phyloP scores from a whole-genome alignment of 2,329 filamentous ascomycete genomes.

The Talaromyces pinophilus region DNA sequence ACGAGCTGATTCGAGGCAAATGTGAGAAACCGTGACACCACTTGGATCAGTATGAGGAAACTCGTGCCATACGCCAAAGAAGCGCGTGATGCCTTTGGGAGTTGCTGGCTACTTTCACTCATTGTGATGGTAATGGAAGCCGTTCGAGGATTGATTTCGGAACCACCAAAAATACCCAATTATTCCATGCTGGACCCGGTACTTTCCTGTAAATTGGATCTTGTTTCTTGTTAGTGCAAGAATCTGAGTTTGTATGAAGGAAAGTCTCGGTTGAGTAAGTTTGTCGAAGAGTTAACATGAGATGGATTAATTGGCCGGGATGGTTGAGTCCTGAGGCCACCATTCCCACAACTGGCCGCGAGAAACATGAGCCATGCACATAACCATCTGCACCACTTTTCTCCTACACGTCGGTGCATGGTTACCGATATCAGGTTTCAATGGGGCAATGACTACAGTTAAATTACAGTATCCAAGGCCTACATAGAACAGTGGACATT shows the following conservation, averaged over 20 bases:
- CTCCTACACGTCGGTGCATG: background rate
- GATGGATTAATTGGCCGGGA: background rate
- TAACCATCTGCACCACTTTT: background rate
- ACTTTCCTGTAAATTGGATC: background rate
- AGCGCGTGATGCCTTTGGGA: background rate
- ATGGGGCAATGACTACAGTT: background rate
- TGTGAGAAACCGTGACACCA: constrained; percentile 82
- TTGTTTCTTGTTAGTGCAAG: background rate
- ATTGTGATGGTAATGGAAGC: background rate
- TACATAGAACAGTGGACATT: background rate
- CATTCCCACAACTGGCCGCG: background rate
- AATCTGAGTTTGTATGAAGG: background rate
- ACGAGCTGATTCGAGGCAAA: constrained; percentile 91
- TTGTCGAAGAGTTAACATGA: background rate
- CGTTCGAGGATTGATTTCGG: background rate
- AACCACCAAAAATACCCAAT: background rate
- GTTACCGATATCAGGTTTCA: no score
- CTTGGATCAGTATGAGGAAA: constrained; percentile 83
- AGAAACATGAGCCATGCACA: no score
- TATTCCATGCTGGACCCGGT: background rate
- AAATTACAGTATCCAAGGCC: background rate
- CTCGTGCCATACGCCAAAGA: constrained; percentile 66
- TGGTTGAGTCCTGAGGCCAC: background rate
- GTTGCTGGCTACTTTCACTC: constrained; percentile 3
- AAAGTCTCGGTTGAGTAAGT: background rate